Base-by-base conservation (phyloP, 2,329 filamentous ascomycete species). In the Fusarium falciforme region DNA sequence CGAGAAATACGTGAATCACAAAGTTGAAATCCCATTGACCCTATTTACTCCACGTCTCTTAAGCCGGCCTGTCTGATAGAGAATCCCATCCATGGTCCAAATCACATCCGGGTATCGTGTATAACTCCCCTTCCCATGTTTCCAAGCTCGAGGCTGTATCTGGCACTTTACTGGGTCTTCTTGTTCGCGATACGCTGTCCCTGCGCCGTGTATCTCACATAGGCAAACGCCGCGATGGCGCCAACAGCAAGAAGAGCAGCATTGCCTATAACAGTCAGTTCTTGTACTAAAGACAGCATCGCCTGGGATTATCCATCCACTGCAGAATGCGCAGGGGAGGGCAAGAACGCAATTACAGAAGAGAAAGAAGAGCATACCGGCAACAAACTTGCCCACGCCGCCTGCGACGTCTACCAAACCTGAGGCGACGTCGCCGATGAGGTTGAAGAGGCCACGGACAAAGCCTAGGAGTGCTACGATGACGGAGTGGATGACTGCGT, bases 341-440 rank as follows among this genome's bases (percentile, higher is more conserved):
- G 54, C 16, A 35, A 2, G 14, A 2, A 12, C 9, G 59, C 11
- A n/a, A 14, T 20, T 36, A 29, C 10, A 35, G 7, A 4, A 57
- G 20, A 16, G 25, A 16, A 11, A 22, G 5, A 16, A 10, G 22
- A 33, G 78, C 82, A 70, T 76, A 85, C 84, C 79, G 7, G 81
- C 66, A 40, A 85, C 61, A 67, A 85, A 85, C 63, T 83, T 84
- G 68, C 82, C 80, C 31, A 84, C 75, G 22, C 84, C 83, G 10
- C 82, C 81, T 5, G 82, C 78, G 17, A 85, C 75, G 17, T 85
- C 80, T 12, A 83, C 75, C 4, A 82, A 73, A 7, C 84, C 83
- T 9, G 78, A 72, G 47, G 82, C 60, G 20, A 85, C 75, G 61
- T 85, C 82, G 44, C 76, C 77, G 55, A 81, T 65, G 49, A 85